Evolutionary conservation across 148 eudicot species (phyloP).

Genomic region (Vaccinium corymbosum): DNA sequence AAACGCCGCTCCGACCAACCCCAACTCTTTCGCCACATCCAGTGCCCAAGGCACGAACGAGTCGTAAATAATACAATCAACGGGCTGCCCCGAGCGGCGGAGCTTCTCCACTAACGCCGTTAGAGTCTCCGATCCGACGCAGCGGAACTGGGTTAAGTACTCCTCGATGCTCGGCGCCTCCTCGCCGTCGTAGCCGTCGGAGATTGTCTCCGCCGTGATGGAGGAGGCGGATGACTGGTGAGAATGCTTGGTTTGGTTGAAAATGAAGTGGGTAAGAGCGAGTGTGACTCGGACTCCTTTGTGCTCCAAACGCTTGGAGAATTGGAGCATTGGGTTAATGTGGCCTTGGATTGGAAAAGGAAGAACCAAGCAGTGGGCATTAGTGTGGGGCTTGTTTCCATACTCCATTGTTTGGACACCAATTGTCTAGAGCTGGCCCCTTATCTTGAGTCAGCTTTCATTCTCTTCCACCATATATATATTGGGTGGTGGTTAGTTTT

Average conservation of each 20-base stretch:
- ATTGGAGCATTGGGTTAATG: slow-evolving; percentile 59
- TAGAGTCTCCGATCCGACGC: slow-evolving; percentile 26
- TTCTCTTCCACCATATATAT: neutral
- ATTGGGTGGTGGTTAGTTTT: too few relatives aligned
- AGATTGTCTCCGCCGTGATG: slow-evolving; percentile 25
- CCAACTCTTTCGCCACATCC: slow-evolving; percentile 35
- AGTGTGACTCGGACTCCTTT: slow-evolving; percentile 45
- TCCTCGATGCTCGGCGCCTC: slow-evolving; percentile 17
- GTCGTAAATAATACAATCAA: slow-evolving; percentile 39
- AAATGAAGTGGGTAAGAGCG: slow-evolving; percentile 26
- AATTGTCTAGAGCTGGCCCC: too few relatives aligned
- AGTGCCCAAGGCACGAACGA: slow-evolving; percentile 49
- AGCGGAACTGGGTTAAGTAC: slow-evolving; percentile 26
- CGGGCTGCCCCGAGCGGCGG: slow-evolving; percentile 22
- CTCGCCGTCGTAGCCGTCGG: slow-evolving; percentile 40
- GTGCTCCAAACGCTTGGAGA: slow-evolving; percentile 35
- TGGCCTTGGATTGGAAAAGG: slow-evolving; percentile 57
- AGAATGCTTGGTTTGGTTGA: slow-evolving; percentile 25
- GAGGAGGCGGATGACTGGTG: slow-evolving; percentile 13
- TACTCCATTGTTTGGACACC: slow-evolving; percentile 20
- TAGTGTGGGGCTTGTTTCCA: neutral
- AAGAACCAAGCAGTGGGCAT: slow-evolving; percentile 37
- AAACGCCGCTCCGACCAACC: slow-evolving; percentile 33
- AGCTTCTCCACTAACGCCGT: slow-evolving; percentile 26
- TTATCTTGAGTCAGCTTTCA: too few relatives aligned